Percentiles rank a stretch among this genome's conserved stretches.
Evolutionary conservation across 2,329 filamentous ascomycete species (phyloP).

Genomic region (Hymenoscyphus repandus): DNA sequence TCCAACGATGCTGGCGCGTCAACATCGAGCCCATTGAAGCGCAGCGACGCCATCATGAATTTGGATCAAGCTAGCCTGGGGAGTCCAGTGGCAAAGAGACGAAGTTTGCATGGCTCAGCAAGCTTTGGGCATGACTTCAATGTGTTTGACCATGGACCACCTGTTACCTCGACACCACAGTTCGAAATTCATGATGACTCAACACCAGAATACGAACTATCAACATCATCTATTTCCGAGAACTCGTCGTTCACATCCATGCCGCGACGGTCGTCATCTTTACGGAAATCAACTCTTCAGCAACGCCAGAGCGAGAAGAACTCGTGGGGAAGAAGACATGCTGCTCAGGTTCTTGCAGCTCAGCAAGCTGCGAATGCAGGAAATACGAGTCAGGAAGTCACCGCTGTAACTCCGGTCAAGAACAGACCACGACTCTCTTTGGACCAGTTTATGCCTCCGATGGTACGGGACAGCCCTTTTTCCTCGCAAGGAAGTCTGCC

Average conservation of each 20-base stretch:
- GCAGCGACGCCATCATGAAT: constrained; percentile 86
- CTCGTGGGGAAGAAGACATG: constrained; percentile 56
- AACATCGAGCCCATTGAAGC: constrained; percentile 80
- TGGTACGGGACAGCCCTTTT: constrained; percentile 61
- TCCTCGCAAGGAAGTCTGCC: constrained; percentile 46
- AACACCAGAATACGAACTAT: constrained; percentile 50
- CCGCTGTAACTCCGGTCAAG: constrained; percentile 52
- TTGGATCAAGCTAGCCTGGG: constrained; percentile 72
- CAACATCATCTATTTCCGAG: constrained; percentile 30
- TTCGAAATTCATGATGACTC: constrained; percentile 50
- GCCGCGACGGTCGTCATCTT: constrained; percentile 66
- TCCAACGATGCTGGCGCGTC: constrained; percentile 41
- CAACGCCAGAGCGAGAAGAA: constrained; percentile 70
- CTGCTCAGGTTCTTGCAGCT: constrained; percentile 39
- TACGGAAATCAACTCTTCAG: constrained; percentile 82
- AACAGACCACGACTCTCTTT: constrained; percentile 68
- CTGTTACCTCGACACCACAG: constrained; percentile 33
- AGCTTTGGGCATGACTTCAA: constrained; percentile 59
- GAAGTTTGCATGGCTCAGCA: constrained; percentile 76
- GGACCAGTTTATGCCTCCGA: constrained; percentile 68
- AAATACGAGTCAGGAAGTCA: constrained; percentile 39
- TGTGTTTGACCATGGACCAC: constrained; percentile 64
- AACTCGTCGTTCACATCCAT: constrained; percentile 39
- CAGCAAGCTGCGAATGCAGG: constrained; percentile 22
- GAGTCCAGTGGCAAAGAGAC: constrained; percentile 85